phyloP scores from a whole-genome alignment of 1,284 basidiomycete species.

The Hypsizygus ulmarius region DNA sequence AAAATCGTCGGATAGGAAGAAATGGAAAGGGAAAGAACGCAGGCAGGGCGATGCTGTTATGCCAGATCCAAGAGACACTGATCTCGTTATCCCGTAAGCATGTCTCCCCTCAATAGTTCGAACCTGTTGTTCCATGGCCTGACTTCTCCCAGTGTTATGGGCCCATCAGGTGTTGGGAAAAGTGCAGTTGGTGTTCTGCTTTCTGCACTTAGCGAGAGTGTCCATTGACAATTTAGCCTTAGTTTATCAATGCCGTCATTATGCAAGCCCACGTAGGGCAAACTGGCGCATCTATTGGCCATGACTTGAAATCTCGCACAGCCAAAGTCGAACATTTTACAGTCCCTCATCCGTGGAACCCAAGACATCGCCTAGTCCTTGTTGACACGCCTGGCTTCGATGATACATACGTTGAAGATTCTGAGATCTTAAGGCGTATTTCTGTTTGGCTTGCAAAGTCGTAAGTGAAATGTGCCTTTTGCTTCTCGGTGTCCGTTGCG shows the following conservation, averaged over 20 bases:
- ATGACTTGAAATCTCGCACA: conserved; percentile 11
- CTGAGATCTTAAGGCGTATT: conserved; percentile 19
- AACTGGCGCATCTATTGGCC: conserved; percentile 8
- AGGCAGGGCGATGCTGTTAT: conserved; percentile 5
- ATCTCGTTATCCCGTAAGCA: conserved; percentile 15
- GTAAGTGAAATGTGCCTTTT: conserved; percentile 1
- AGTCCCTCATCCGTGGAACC: conserved; percentile 7
- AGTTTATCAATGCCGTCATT: conserved; percentile 14
- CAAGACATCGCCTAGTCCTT: conserved; percentile 16
- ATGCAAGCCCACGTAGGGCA: background rate
- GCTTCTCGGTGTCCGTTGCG: background rate
- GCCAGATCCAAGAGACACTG: conserved; percentile 8
- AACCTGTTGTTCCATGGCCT: background rate
- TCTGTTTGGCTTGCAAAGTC: conserved; percentile 20
- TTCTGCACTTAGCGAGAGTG: background rate
- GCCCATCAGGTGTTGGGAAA: conserved; percentile 16
- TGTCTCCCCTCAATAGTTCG: background rate
- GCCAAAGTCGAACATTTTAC: conserved; percentile 10
- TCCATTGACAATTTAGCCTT: background rate
- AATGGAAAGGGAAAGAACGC: conserved; percentile 7
- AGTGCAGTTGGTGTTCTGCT: conserved; percentile 9
- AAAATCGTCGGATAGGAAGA: conserved; percentile 4
- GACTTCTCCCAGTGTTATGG: conserved; percentile 11
- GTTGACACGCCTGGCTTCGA: conserved; percentile 26
- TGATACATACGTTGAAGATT: conserved; percentile 20